Base-by-base conservation (phyloP, 306 rosid genomes). In the Acmispon strigosus region DNA sequence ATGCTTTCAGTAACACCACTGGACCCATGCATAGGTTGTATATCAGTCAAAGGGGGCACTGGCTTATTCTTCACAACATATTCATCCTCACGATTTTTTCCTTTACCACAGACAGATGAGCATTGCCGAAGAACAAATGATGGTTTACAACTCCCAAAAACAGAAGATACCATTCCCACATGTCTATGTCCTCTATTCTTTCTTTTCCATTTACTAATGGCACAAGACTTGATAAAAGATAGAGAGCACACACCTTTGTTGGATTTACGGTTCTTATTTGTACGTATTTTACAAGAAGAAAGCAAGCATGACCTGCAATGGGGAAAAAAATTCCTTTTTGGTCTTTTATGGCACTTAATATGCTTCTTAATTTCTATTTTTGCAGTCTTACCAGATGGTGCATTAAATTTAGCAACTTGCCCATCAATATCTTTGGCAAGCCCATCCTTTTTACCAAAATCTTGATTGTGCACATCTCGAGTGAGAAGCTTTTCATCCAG, bases 71-170 rank as follows among this genome's bases (percentile, higher is more conserved):
- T 57, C 14, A 49, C 70, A 45, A 66, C 83, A 17, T 19, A 54
- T 74, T 84, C 82, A 68, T 78, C 75, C 50, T 86, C 84, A 47
- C 72, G 67, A 67, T 64, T 69, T 65, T 76, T 74, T 60, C 55
- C 59, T 61, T 53, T 66, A 60, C 79, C 72, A 36, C 53, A 36
- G 19, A 39, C 71, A 49, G 80, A 79, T 59, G 74, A 76, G 78
- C 88, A 84, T 60, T 77, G 81, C 57, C 79, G 76, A n/a, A 81
- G 85, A 70, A 81, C 60, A 76, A 80, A 63, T 55, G 84, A 82
- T 12, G 75, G 82, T 47, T 75, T 43, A 14, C 75, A 62, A 48
- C 17, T n/a, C 5, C 29, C 49, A 11, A 15, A 67, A 70, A 77
- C 48, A 22, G 79, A 65, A 65, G 62, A 56, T 65, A 15, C 13